Evolutionary conservation across 306 rosid genomes (phyloP).

Genomic region (Pyrus pyrifolia): DNA sequence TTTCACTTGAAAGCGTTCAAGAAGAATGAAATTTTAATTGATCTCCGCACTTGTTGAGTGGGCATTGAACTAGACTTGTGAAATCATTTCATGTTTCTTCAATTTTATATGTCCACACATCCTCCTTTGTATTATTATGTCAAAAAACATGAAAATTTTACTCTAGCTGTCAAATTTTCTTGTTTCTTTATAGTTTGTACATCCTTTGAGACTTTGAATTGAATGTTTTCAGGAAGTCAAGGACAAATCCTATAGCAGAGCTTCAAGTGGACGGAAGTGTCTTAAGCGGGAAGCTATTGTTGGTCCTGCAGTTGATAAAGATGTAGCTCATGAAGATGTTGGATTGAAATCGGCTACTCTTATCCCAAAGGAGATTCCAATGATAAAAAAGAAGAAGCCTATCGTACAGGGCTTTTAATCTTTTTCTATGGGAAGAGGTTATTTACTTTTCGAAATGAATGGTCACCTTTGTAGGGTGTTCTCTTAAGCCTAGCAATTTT

Average conservation of each 20-base stretch:
- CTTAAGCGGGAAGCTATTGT: slow-evolving; percentile 55
- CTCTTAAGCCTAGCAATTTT: slow-evolving; percentile 2
- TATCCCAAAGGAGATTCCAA: slow-evolving; percentile 81
- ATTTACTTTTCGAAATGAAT: slow-evolving; percentile 12
- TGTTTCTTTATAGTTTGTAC: neutral
- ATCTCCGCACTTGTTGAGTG: neutral
- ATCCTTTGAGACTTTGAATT: neutral
- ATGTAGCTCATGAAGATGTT: slow-evolving; percentile 81
- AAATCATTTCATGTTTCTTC: neutral
- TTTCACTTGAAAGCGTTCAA: neutral
- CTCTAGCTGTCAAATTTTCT: neutral
- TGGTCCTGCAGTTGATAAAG: slow-evolving; percentile 91
- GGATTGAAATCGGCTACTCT: slow-evolving; percentile 74
- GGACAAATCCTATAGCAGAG: slow-evolving; percentile 22
- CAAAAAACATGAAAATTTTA: neutral
- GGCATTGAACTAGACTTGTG: neutral
- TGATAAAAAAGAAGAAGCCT: slow-evolving; percentile 73
- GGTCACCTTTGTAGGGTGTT: slow-evolving; percentile 5
- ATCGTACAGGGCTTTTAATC: slow-evolving; percentile 49
- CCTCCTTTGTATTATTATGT: neutral
- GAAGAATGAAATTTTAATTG: neutral
- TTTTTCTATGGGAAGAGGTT: too few relatives aligned
- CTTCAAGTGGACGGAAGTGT: slow-evolving; percentile 53
- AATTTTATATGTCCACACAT: neutral
- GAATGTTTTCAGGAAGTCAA: slow-evolving; percentile 44